phyloP scores from a whole-genome alignment of 2,329 filamentous ascomycete genomes.

The Xylariales sp. region DNA sequence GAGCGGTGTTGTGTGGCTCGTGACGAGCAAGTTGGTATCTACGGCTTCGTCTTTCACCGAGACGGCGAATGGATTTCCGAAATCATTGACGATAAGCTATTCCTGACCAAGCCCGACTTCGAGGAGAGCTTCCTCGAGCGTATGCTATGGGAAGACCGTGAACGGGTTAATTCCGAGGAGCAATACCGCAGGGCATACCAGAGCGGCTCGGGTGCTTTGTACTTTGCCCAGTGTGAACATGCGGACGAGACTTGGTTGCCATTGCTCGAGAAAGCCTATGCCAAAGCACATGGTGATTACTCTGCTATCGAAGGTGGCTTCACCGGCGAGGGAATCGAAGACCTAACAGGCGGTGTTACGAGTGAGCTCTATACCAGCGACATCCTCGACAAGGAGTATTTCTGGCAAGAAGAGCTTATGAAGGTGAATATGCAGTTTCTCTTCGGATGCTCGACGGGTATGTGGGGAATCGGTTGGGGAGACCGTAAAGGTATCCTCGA shows the following conservation, averaged over 20 bases:
- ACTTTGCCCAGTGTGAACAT: constrained; percentile 65
- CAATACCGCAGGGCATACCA: constrained; percentile 61
- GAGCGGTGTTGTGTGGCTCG: constrained; percentile 69
- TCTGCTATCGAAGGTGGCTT: constrained; percentile 66
- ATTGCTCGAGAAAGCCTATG: constrained; percentile 68
- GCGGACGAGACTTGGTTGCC: constrained; percentile 70
- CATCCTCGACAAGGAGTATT: constrained; percentile 69
- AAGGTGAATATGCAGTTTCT: constrained; percentile 75
- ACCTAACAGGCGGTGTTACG: constrained; percentile 62
- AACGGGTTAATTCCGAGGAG: constrained; percentile 48
- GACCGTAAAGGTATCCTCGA: constrained; percentile 54
- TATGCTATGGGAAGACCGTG: constrained; percentile 39
- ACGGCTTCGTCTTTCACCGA: constrained; percentile 79
- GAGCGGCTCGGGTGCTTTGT: constrained; percentile 62
- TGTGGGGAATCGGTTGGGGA: constrained; percentile 40
- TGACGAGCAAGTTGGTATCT: constrained; percentile 71
- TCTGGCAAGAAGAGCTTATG: constrained; percentile 75
- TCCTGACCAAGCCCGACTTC: constrained; percentile 54
- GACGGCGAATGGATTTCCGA: constrained; percentile 69
- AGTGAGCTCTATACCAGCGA: constrained; percentile 62
- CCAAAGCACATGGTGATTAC: constrained; percentile 72
- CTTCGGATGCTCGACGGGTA: constrained; percentile 55
- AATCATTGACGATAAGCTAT: constrained; percentile 55
- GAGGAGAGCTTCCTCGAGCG: constrained; percentile 52
- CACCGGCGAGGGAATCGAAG: constrained; percentile 52